Base-by-base conservation (phyloP, 2,329 filamentous ascomycete species). In the Beauveria rudraprayagi region DNA sequence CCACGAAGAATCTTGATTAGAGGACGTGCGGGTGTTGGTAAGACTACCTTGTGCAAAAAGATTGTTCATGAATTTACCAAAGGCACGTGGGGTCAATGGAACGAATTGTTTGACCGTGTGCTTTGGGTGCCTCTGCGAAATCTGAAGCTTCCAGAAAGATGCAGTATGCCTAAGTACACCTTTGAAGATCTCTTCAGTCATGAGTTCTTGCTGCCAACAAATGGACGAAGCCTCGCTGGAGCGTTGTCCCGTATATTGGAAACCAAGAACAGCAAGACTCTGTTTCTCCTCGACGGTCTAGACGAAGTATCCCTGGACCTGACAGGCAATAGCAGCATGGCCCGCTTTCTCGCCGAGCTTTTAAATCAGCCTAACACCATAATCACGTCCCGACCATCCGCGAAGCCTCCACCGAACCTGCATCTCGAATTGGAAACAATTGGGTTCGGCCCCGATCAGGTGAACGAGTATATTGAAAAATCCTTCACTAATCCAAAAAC, bases 11-110 rank as follows among this genome's bases (percentile, higher is more conserved):
- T 77, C n/a, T 62, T 75, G 41, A 75, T 77, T 55, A 67, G 68
- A 34, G 75, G 73, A 40, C 69, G 68, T 7, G 71, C 74, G 0
- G 74, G 75, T 41, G 69, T 76, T 2, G 73, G 74, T 1, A 77
- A 77, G 66, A 74, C 73, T 5, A 77, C 75, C 1, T 63, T 76
- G 19, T 77, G 73, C 65, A 76, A 77, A 62, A 77, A 76, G 64
- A 73, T 76, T 11, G 66, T 77, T 37, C 54, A 74, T 61, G 70
- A 73, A 8, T 76, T 73, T 26, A 26, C 1, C 5, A 44, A 66
- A 43, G 53, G 24, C 66, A 63, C 64, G 28, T 30, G 14, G 28
- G 9, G 0, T 9, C 7, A 66, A 44, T 73, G 69, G 70, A 52
- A 34, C 0, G 40, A 67, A 0, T 41, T 30, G 2, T 30, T 30